phyloP scores from a whole-genome alignment of 2,329 filamentous ascomycete species.

The Pseudogymnoascus destructans region DNA sequence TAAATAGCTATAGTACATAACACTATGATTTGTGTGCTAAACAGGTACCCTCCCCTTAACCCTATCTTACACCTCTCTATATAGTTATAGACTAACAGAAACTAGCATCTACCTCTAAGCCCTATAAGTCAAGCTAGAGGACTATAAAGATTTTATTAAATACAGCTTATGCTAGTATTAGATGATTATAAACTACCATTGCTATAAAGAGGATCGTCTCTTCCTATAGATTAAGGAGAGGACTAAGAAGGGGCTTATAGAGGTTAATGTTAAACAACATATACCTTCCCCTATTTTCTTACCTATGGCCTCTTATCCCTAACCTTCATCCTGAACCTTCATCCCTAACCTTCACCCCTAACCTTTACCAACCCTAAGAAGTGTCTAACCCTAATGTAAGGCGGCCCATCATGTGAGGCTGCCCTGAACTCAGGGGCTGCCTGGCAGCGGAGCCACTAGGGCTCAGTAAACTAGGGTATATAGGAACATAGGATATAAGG shows the following conservation, averaged over 20 bases:
- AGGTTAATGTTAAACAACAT: not conserved
- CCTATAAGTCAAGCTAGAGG: not conserved
- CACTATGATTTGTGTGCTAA: not conserved
- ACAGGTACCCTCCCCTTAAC: not conserved
- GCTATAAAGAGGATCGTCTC: not conserved
- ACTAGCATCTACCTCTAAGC: slow-evolving; percentile 6
- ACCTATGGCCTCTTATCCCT: not conserved
- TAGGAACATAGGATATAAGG: no score
- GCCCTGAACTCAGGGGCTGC: no score
- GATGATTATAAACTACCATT: not conserved
- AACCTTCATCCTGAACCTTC: no score
- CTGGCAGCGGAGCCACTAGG: no score
- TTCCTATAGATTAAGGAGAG: slow-evolving; percentile 7
- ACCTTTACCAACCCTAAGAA: no score
- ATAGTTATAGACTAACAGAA: not conserved
- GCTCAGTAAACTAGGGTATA: no score
- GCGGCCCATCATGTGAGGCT: no score
- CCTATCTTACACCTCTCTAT: not conserved
- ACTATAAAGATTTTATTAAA: not conserved
- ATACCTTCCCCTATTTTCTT: not conserved
- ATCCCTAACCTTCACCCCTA: not conserved
- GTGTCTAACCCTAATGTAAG: no score
- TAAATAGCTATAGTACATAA: slow-evolving; percentile 9
- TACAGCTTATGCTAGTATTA: not conserved
- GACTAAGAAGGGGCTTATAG: not conserved